phyloP scores from a whole-genome alignment of 2,329 filamentous ascomycete genomes.

The Hymenoscyphus fraxineus region DNA sequence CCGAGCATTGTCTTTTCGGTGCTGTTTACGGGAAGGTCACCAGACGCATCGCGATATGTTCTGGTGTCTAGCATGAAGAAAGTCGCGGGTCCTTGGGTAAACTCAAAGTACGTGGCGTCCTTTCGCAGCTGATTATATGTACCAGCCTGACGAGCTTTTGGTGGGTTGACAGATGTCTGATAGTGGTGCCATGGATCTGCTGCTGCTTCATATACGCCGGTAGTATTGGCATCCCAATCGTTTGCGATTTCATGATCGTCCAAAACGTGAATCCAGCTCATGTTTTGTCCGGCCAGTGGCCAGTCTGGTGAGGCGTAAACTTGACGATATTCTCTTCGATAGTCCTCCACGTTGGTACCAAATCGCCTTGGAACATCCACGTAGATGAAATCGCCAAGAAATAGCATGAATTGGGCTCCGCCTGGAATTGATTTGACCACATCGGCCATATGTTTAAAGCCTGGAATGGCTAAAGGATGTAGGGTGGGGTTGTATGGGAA shows the following conservation, averaged over 20 bases:
- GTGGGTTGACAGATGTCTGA: slow-evolving; percentile 80
- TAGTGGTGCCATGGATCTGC: slow-evolving; percentile 73
- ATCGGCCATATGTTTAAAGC: slow-evolving; percentile 72
- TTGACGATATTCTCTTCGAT: slow-evolving; percentile 87
- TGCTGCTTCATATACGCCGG: slow-evolving; percentile 60
- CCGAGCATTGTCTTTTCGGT: slow-evolving; percentile 85
- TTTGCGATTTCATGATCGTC: slow-evolving; percentile 97
- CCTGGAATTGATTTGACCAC: slow-evolving; percentile 60
- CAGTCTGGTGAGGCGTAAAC: slow-evolving; percentile 96
- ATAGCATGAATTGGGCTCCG: slow-evolving; percentile 74
- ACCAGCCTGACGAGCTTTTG: slow-evolving; percentile 52
- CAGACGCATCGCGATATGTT: slow-evolving; percentile 71
- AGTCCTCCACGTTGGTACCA: slow-evolving; percentile 68
- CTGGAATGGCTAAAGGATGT: slow-evolving; percentile 77
- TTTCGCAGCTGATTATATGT: slow-evolving; percentile 37
- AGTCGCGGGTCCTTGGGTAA: slow-evolving; percentile 82
- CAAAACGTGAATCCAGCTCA: slow-evolving; percentile 97
- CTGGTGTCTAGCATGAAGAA: slow-evolving; percentile 96
- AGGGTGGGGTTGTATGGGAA: slow-evolving; percentile 86
- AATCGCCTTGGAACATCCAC: slow-evolving; percentile 82
- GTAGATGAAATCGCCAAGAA: slow-evolving; percentile 85
- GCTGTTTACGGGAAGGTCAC: slow-evolving; percentile 54
- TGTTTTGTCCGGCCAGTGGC: slow-evolving; percentile 66
- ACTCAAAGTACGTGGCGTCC: slow-evolving; percentile 80
- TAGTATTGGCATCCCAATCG: slow-evolving; percentile 82